These are phyloP conservation scores for Blastocystis sp. DNA, from an alignment of 352 stramenopile genomes.

Conservation along the genomic window DNA sequence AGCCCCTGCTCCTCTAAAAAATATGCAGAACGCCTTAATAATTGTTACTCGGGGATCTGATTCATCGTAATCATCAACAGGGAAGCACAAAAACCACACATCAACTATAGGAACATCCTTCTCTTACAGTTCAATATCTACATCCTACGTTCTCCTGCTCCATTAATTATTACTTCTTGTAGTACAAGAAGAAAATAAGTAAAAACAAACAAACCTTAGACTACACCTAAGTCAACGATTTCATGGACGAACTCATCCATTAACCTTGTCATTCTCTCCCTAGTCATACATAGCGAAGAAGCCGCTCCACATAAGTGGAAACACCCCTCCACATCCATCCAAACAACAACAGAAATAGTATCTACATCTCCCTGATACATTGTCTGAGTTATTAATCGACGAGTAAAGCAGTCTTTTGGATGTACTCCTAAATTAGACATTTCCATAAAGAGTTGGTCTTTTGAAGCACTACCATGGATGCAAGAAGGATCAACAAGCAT, in stretches of 20 bases:
- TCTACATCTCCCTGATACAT: neutral
- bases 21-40: conserved; percentile 66
- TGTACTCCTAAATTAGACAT: conserved; percentile 51
- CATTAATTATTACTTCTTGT: neutral
- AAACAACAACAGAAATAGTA: conserved; percentile 28
- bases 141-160: neutral
- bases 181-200: neutral
- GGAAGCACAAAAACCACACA: conserved; percentile 66
- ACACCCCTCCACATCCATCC: conserved; percentile 20
- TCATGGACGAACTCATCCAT: neutral
- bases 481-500: neutral
- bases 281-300: neutral
- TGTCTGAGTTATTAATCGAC: conserved; percentile 3
- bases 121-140: neutral
- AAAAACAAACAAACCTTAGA: neutral
- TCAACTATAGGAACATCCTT: conserved; percentile 61
- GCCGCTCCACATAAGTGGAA: conserved; percentile 15
- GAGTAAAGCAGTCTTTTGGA: conserved; percentile 40
- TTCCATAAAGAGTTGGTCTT: neutral
- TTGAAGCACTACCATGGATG: neutral
- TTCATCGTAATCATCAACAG: conserved; percentile 63
- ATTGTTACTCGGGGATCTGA: conserved; percentile 59
- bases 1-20: conserved; percentile 15
- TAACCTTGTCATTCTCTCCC: neutral
- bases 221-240: neutral